Conservation (phyloP, 2,329 filamentous ascomycete species). For the Pleurostoma richardsiae region DNA sequence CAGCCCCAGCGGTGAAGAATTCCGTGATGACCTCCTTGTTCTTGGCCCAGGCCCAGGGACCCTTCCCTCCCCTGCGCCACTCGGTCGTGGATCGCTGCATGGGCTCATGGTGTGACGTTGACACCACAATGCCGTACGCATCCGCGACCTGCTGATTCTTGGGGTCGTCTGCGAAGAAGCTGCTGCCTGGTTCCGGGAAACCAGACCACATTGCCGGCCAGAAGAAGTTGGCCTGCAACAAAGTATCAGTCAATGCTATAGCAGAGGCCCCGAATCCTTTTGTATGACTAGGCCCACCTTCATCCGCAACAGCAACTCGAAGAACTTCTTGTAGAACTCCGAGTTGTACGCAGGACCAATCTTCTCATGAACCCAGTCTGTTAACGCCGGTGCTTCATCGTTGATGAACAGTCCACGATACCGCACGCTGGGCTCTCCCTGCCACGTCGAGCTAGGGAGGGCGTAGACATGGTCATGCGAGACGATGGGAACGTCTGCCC, state of each 20-base stretch:
- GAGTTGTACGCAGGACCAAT: conserved; percentile 25
- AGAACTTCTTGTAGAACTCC: conserved; percentile 56
- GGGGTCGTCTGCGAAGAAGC: conserved; percentile 59
- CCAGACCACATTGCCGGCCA: conserved; percentile 64
- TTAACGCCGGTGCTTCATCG: conserved; percentile 54
- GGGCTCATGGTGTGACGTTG: conserved; percentile 61
- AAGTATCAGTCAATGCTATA: too few species aligned
- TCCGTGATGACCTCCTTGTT: conserved; percentile 49
- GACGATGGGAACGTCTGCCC: conserved; percentile 50
- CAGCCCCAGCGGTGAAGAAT: conserved; percentile 52
- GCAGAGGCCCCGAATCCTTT: too few species aligned
- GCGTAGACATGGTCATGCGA: conserved; percentile 45
- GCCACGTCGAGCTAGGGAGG: conserved; percentile 35
- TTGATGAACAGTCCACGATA: conserved; percentile 61
- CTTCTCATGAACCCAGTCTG: conserved; percentile 6
- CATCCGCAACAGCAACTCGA: conserved; percentile 56
- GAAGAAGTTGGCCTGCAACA: conserved; percentile 51
- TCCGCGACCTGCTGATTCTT: conserved; percentile 55
- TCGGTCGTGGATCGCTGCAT: conserved; percentile 55
- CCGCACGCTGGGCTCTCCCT: conserved; percentile 50
- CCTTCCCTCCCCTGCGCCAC: conserved; percentile 16
- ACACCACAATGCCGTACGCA: conserved; percentile 59
- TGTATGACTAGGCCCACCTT: conserved; percentile 17
- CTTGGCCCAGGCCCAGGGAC: conserved; percentile 51
- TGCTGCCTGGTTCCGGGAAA: conserved; percentile 39